Conservation (phyloP, 2,329 filamentous ascomycete genomes). For the Clonostachys byssicola region DNA sequence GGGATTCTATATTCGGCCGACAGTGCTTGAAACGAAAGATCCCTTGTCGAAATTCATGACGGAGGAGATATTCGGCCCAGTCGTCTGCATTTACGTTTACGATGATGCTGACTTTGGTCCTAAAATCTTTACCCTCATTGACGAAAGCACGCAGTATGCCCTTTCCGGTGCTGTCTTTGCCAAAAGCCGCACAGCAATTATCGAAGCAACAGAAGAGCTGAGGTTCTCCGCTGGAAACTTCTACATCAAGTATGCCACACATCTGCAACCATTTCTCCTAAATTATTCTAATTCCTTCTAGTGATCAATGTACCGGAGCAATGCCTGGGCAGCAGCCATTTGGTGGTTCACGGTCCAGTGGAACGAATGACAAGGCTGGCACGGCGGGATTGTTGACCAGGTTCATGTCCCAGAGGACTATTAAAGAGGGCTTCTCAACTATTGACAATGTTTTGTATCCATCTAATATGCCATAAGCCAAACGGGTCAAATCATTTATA, state of each 20-base stretch:
- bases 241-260: slow-evolving; percentile 54
- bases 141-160: slow-evolving; percentile 3
- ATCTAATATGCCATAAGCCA: not conserved
- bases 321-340: slow-evolving; percentile 66
- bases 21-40: slow-evolving; percentile 33
- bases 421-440: slow-evolving; percentile 61
- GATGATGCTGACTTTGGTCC: slow-evolving; percentile 22
- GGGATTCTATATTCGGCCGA: slow-evolving; percentile 41
- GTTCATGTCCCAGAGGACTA: slow-evolving; percentile 56
- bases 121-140: not conserved
- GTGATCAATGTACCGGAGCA: slow-evolving; percentile 42
- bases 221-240: slow-evolving; percentile 70
- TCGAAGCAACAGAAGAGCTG: slow-evolving; percentile 59
- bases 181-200: slow-evolving; percentile 54
- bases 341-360: slow-evolving; percentile 57
- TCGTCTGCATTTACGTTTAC: slow-evolving; percentile 42
- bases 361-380: slow-evolving; percentile 65
- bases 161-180: slow-evolving; percentile 71
- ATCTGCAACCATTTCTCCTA: not conserved
- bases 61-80: slow-evolving; percentile 43
- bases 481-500: no score
- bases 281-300: not conserved
- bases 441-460: slow-evolving; percentile 1
- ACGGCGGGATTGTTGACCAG: slow-evolving; percentile 51
- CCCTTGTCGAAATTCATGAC: slow-evolving; percentile 32